Percentiles rank a stretch among this genome's conserved stretches.
Conservation (phyloP, 2,329 filamentous ascomycete species). For the Cladobotryum mycophilum region DNA sequence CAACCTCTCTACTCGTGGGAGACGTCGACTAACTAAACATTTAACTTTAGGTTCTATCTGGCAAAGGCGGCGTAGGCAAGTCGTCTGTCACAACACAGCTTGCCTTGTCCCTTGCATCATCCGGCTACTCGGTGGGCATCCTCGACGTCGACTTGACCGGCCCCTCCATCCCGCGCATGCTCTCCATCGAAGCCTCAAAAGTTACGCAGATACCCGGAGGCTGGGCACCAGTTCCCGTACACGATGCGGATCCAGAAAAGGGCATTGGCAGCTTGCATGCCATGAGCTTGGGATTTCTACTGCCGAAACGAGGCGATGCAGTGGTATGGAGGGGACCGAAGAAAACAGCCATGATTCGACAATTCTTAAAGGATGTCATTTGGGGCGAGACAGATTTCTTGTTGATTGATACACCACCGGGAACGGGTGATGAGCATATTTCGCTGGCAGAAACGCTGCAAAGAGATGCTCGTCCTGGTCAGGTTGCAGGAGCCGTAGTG, state of each 20-base stretch:
- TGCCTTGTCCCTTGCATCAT: constrained; percentile 77
- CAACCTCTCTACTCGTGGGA: background rate
- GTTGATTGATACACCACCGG: constrained; percentile 91
- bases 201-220: constrained; percentile 87
- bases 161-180: constrained; percentile 91
- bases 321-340: constrained; percentile 98
- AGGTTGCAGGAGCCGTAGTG: constrained; percentile 81
- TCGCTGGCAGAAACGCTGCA: constrained; percentile 83
- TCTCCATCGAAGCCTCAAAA: constrained; percentile 81
- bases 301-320: constrained; percentile 76
- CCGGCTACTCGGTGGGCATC: constrained; percentile 85
- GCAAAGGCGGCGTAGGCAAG: constrained; percentile 97
- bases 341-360: constrained; percentile 97
- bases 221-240: constrained; percentile 85
- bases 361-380: constrained; percentile 86
- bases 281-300: constrained; percentile 90
- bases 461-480: constrained; percentile 53
- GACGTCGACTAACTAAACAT: background rate
- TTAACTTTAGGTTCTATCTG: constrained; percentile 63
- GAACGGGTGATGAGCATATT: constrained; percentile 95
- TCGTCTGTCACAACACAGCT: constrained; percentile 97
- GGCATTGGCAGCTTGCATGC: constrained; percentile 63
- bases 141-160: constrained; percentile 95
- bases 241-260: constrained; percentile 48
- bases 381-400: constrained; percentile 89